Base-by-base conservation (phyloP, 2,329 filamentous ascomycete genomes). In the Dendrostoma leiphaemia region DNA sequence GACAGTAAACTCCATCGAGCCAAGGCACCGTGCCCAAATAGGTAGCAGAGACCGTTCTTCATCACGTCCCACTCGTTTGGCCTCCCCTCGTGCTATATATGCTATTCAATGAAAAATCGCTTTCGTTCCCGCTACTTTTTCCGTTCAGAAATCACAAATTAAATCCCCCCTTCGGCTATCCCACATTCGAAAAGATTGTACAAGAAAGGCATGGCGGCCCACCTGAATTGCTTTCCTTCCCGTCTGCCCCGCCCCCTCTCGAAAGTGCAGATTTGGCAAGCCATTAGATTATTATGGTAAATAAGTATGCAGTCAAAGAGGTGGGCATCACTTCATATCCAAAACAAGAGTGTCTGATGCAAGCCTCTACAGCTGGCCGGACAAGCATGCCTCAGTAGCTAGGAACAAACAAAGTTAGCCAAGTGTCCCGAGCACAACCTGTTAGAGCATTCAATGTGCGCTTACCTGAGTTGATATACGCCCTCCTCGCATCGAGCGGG, bases 391-490 rank as follows among this genome's bases (percentile, higher is more conserved):
- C 72, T 92, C 89, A 55, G 89, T 92, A 62, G 89, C 89, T 82
- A 35, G 23, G 7, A 49, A 43, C 19, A 4, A 13, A 32, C 12
- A 45, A 62, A 53, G 66, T 75, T 65, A 70, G 69, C 48, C 57
- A 58, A 50, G 31, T 46, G 21, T 35, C 28, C 23, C 4, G 24
- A 44, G 13, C 24, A 40, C n/a, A 21, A 51, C 7, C 10, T 28
- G 21, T 13, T 2, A 52, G 13, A 57, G 45, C 21, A 8, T 43
- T 15, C 24, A 17, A 37, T 45, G 29, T 31, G 15, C 21, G 82
- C 88, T 74, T 85, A 93, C 89, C 89, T 75, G 86, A 91, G 71
- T 91, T 92, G 69, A 99, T 97, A 72, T 97, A 99, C 54, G 90
- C 85, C 72, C 92, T 88, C 81, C 90, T 95, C 51, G 85, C 79